Percentiles rank a stretch among this genome's conserved stretches.
These are phyloP conservation scores for Myxozyma kluyveri DNA, from an alignment of 805 yeast genomes.

Conservation along the genomic window DNA sequence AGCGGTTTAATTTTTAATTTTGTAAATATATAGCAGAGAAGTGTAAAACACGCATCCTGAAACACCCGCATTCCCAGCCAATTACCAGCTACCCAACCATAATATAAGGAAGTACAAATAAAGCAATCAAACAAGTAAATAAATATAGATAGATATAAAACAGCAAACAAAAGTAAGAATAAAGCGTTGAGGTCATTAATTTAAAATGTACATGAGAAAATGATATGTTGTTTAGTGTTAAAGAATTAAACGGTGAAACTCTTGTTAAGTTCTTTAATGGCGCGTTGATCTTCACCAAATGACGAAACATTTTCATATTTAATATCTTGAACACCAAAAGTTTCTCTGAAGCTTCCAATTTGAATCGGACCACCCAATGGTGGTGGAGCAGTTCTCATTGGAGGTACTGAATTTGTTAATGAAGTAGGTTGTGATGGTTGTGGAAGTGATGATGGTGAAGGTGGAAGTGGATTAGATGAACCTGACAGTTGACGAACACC, in stretches of 20 bases:
- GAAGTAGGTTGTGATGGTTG: not conserved
- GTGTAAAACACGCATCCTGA: no score
- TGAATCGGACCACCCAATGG: not conserved
- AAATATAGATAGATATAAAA: not conserved
- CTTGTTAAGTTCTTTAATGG: slow-evolving; percentile 35
- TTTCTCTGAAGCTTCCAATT: slow-evolving; percentile 1
- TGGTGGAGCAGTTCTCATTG: slow-evolving; percentile 42
- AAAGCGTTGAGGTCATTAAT: no score
- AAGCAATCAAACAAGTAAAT: not conserved
- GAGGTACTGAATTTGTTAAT: slow-evolving; percentile 1
- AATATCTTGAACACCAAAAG: slow-evolving; percentile 29
- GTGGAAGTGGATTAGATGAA: not conserved
- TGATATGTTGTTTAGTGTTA: no score
- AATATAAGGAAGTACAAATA: not conserved
- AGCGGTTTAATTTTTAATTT: no score
- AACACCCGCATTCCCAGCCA: no score
- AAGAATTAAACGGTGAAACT: slow-evolving; percentile 23
- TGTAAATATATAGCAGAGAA: no score
- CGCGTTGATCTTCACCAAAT: slow-evolving; percentile 37
- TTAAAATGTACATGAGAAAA: no score
- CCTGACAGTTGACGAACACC: not conserved
- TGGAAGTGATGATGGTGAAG: not conserved
- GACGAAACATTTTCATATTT: slow-evolving; percentile 32
- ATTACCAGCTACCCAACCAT: no score
- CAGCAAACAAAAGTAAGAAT: no score